Evolutionary conservation across 441 rosid genomes (phyloP).

Genomic region (Populus tomentosa): DNA sequence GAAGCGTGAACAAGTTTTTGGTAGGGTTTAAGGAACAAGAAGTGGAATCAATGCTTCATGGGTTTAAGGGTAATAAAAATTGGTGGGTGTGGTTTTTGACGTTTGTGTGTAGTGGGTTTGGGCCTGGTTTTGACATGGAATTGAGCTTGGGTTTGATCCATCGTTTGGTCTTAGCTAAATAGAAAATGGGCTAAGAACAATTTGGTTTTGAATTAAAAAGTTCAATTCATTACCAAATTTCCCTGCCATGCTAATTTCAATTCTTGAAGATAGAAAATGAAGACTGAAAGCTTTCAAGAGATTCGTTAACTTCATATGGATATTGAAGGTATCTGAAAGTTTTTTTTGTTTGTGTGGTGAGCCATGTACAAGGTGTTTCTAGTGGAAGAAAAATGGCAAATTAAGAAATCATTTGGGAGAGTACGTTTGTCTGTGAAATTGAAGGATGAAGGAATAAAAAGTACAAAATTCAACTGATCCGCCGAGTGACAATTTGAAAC

Average conservation of each 20-base stretch:
- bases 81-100: not conserved
- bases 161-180: not conserved
- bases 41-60: not conserved
- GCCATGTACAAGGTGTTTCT: not conserved
- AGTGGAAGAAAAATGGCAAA: not conserved
- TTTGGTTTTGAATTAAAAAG: not conserved
- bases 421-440: not conserved
- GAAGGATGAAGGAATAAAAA: not conserved
- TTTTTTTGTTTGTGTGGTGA: not conserved
- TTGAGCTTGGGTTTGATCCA: not conserved
- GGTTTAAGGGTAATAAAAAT: not conserved
- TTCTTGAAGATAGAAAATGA: too few relatives aligned
- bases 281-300: too few relatives aligned
- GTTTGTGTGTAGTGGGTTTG: not conserved
- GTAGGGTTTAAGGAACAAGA: conserved; percentile 5
- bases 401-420: not conserved
- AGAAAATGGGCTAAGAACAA: not conserved
- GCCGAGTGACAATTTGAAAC: not conserved
- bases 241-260: too few relatives aligned
- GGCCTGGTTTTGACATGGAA: not conserved
- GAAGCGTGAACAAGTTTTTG: too few relatives aligned
- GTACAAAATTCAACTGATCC: not conserved
- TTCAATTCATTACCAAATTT: too few relatives aligned
- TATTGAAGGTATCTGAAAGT: not conserved
- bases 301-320: not conserved